Conservation (phyloP, 1,139 yeast genomes). For the Diutina catenulata region DNA sequence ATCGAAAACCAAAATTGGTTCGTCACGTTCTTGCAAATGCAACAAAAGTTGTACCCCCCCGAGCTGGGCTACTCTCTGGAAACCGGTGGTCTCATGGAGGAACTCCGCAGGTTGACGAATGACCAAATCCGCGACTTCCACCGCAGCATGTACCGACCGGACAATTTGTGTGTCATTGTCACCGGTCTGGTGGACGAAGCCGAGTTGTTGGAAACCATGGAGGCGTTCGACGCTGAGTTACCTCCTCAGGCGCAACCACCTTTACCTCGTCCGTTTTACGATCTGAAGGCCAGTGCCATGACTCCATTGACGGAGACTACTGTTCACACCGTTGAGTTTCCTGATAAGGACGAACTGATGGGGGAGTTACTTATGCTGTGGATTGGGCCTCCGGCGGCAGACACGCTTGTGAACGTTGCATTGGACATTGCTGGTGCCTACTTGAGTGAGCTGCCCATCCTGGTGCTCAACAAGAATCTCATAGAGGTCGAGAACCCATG, state of each 20-base stretch:
- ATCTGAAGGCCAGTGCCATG: conserved; percentile 35
- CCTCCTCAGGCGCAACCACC: conserved; percentile 26
- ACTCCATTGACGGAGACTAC: conserved; percentile 29
- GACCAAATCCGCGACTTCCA: conserved; percentile 73
- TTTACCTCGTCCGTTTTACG: conserved; percentile 67
- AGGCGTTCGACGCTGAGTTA: conserved; percentile 49
- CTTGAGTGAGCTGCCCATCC: conserved; percentile 63
- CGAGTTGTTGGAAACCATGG: conserved; percentile 53
- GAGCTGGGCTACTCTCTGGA: conserved; percentile 81
- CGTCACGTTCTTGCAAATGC: conserved; percentile 49
- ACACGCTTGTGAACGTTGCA: conserved; percentile 49
- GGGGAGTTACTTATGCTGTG: conserved; percentile 70
- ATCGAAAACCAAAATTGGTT: conserved; percentile 76
- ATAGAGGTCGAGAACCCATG: conserved; percentile 78
- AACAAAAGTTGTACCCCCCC: conserved; percentile 45
- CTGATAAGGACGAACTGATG: conserved; percentile 79
- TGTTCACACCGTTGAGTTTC: conserved; percentile 55
- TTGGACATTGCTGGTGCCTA: conserved; percentile 64
- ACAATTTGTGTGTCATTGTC: conserved; percentile 70
- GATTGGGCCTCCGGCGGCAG: conserved; percentile 65
- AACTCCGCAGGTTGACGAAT: conserved; percentile 60
- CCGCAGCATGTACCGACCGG: conserved; percentile 60
- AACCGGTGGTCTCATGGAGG: conserved; percentile 83
- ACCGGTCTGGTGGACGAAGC: conserved; percentile 74
- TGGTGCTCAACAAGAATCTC: conserved; percentile 53